Conservation (phyloP, 2,329 filamentous ascomycete genomes). For the Alternaria panax region DNA sequence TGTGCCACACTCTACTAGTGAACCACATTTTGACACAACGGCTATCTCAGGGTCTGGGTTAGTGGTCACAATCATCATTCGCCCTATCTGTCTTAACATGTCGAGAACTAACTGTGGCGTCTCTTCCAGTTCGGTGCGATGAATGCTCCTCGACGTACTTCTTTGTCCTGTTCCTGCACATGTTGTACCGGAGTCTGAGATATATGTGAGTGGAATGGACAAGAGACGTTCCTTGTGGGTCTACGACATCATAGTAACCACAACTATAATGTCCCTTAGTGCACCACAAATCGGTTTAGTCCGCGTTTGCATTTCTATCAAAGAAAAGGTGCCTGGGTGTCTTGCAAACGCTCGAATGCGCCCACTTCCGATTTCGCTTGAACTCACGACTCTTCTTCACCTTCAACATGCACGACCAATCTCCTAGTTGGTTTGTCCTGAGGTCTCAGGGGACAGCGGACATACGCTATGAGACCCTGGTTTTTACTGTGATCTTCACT, state of each 20-base stretch:
- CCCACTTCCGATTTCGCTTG: neutral
- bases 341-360: neutral
- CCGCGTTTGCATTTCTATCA: neutral
- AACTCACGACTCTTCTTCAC: neutral
- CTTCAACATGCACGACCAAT: slow-evolving; percentile 22
- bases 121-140: neutral
- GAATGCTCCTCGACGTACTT: neutral
- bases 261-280: neutral
- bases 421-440: slow-evolving; percentile 35
- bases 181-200: neutral
- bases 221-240: neutral
- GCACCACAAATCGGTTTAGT: slow-evolving; percentile 2
- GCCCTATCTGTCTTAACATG: neutral
- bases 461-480: slow-evolving; percentile 34
- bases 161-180: neutral
- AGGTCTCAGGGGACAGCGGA: slow-evolving; percentile 30
- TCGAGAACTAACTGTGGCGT: neutral
- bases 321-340: neutral
- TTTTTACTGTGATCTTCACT: slow-evolving; percentile 36
- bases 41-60: neutral
- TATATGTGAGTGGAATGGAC: neutral
- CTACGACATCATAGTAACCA: slow-evolving; percentile 17
- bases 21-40: slow-evolving; percentile 2
- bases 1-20: slow-evolving; percentile 3
- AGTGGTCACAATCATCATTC: neutral